A percentile compares a stretch with the other conserved stretches of the same genome.
These are phyloP conservation scores for Uronychia binucleata DNA, from an alignment of 73 alveolate species.

Conservation along the genomic window DNA sequence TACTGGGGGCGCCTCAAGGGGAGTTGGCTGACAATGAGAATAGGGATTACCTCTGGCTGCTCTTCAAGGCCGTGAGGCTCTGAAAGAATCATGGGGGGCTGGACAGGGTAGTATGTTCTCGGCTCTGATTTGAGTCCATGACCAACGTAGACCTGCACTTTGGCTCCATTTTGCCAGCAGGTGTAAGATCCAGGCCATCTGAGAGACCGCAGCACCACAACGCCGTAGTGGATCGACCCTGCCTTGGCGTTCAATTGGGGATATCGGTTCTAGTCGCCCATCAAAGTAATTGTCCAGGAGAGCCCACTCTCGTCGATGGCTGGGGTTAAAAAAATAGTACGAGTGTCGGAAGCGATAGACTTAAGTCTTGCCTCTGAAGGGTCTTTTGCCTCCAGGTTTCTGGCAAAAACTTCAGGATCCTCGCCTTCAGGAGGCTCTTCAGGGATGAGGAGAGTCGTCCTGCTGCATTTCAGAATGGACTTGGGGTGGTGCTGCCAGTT, in stretches of 20 bases:
- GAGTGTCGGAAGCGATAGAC: slow-evolving; percentile 38
- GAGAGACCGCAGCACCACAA: slow-evolving; percentile 50
- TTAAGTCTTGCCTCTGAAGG: slow-evolving; percentile 62
- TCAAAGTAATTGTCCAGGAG: slow-evolving; percentile 42
- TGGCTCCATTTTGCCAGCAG: slow-evolving; percentile 39
- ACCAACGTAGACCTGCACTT: slow-evolving; percentile 53
- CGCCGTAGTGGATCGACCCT: slow-evolving; percentile 26
- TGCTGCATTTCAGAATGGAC: slow-evolving; percentile 22
- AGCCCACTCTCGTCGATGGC: slow-evolving; percentile 22
- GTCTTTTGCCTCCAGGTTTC: slow-evolving; percentile 41
- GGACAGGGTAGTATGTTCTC: slow-evolving; percentile 47
- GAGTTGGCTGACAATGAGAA: too few relatives aligned
- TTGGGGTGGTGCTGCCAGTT: slow-evolving; percentile 76
- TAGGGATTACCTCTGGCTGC: too few relatives aligned
- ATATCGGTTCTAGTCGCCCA: slow-evolving; percentile 35
- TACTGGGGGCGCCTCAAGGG: slow-evolving; percentile 7
- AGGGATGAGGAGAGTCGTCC: slow-evolving; percentile 49
- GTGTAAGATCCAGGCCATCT: slow-evolving; percentile 67
- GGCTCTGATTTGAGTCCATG: slow-evolving; percentile 56
- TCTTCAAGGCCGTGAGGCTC: slow-evolving; percentile 54
- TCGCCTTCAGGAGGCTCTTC: slow-evolving; percentile 64
- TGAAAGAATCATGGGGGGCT: slow-evolving; percentile 44
- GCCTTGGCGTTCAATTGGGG: slow-evolving; percentile 1
- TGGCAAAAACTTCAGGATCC: slow-evolving; percentile 45
- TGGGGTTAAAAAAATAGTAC: background rate